Conservation (phyloP, 768 basidiomycete genomes). For the Pisolithus sp. region DNA sequence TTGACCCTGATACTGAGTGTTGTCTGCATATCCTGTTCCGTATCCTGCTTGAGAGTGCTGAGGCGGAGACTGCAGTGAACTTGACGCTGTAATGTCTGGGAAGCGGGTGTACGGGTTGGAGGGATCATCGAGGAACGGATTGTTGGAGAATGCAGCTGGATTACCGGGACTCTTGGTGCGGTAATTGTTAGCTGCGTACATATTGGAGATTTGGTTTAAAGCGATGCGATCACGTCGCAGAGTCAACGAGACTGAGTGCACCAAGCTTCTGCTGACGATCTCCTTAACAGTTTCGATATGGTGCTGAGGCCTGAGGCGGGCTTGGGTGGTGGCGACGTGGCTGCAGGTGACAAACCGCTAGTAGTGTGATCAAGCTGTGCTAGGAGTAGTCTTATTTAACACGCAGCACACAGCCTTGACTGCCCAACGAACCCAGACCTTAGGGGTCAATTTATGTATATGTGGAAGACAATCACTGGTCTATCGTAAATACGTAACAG, state of each 20-base stretch:
- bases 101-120: slow-evolving; percentile 46
- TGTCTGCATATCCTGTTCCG: slow-evolving; percentile 20
- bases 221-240: too few species aligned
- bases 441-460: background rate
- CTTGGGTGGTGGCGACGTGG: too few species aligned
- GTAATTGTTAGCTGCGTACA: slow-evolving; percentile 38
- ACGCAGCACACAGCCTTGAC: too few species aligned
- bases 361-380: too few species aligned
- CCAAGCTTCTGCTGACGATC: background rate
- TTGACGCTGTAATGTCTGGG: slow-evolving; percentile 49
- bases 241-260: too few species aligned
- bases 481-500: slow-evolving; percentile 78
- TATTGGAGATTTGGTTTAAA: background rate
- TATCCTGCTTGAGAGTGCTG: slow-evolving; percentile 18
- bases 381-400: too few species aligned
- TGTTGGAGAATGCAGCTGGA: slow-evolving; percentile 40
- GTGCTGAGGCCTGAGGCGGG: too few species aligned
- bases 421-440: too few species aligned
- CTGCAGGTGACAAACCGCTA: too few species aligned
- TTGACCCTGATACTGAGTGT: slow-evolving; percentile 33
- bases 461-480: slow-evolving; percentile 3
- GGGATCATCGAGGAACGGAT: slow-evolving; percentile 61
- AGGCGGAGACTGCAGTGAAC: slow-evolving; percentile 24
- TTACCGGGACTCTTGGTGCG: slow-evolving; percentile 13
- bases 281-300: too few species aligned